Conservation (phyloP, 2,329 filamentous ascomycete species). For the Curvularia lunata region DNA sequence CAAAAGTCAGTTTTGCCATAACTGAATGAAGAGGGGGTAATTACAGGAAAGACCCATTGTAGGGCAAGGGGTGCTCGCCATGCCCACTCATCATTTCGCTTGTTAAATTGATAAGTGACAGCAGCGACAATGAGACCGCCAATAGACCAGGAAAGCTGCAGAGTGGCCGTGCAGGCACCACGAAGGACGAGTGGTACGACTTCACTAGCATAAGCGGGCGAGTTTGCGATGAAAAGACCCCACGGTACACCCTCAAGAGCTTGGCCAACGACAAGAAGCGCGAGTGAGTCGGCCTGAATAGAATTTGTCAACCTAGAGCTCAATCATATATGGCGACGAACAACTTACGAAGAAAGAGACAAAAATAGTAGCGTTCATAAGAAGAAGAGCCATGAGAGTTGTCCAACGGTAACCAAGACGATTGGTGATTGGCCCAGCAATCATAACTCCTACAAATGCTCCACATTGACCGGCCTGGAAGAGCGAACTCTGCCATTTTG, state of each 20-base stretch:
- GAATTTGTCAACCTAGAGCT: neutral
- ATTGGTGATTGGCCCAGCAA: conserved; percentile 65
- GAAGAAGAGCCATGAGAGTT: conserved; percentile 59
- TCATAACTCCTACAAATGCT: conserved; percentile 65
- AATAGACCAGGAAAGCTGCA: conserved; percentile 70
- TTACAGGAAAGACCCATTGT: conserved; percentile 53
- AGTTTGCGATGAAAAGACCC: conserved; percentile 69
- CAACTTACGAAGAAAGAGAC: conserved; percentile 60
- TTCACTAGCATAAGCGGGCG: conserved; percentile 66
- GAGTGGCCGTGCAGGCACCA: conserved; percentile 64
- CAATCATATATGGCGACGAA: neutral
- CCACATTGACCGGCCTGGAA: conserved; percentile 63
- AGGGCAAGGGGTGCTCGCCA: conserved; percentile 35
- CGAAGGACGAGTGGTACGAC: conserved; percentile 65
- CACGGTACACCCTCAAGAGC: conserved; percentile 67
- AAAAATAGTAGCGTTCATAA: conserved; percentile 65
- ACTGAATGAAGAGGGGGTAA: conserved; percentile 39
- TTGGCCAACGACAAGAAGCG: conserved; percentile 60
- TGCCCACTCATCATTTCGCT: conserved; percentile 30
- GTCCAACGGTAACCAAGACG: conserved; percentile 64
- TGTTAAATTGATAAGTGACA: conserved; percentile 61
- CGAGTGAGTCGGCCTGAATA: conserved; percentile 49
- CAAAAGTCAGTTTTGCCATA: conserved; percentile 68
- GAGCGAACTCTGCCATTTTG: conserved; percentile 65
- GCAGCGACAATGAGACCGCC: conserved; percentile 65